Conservation (phyloP, 805 yeast genomes). For the Saturnispora serradocipensis region DNA sequence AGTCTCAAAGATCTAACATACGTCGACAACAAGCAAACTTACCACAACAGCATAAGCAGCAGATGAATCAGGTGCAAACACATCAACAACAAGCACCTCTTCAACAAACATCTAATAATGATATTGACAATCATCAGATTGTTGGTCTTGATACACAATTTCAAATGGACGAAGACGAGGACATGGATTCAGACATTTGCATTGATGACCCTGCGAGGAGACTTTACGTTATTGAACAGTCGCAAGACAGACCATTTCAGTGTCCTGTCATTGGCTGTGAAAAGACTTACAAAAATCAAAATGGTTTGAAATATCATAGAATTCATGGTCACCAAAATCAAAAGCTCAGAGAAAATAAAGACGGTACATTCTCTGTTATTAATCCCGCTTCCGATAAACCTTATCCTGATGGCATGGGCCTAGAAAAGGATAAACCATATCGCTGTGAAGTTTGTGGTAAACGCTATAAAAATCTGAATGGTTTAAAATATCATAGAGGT, state of each 20-base stretch:
- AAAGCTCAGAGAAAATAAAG: conserved; percentile 79
- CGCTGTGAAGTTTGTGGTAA: conserved; percentile 98
- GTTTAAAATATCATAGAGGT: conserved; percentile 93
- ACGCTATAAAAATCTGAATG: conserved; percentile 91
- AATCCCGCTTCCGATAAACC: conserved; percentile 89
- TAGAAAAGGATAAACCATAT: conserved; percentile 97
- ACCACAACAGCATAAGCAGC: conserved; percentile 1
- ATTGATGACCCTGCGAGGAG: conserved; percentile 97
- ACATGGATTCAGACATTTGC: conserved; percentile 47
- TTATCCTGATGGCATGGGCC: conserved; percentile 84
- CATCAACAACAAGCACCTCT: conserved; percentile 8
- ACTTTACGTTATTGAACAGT: conserved; percentile 82
- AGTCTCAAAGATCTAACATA: conserved; percentile 5
- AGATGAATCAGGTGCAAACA: conserved; percentile 9
- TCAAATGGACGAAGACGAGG: conserved; percentile 29
- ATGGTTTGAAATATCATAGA: conserved; percentile 92
- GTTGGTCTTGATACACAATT: conserved; percentile 20
- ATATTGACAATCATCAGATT: conserved; percentile 7
- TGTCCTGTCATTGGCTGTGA: conserved; percentile 99
- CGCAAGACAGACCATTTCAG: conserved; percentile 88
- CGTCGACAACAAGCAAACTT: not conserved
- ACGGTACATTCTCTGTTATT: conserved; percentile 84
- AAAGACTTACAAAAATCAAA: conserved; percentile 94
- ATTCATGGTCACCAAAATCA: conserved; percentile 97
- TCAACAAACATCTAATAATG: not conserved